Base-by-base conservation (phyloP, 202 grass and related monocot species). In the Alloteropsis angusta region DNA sequence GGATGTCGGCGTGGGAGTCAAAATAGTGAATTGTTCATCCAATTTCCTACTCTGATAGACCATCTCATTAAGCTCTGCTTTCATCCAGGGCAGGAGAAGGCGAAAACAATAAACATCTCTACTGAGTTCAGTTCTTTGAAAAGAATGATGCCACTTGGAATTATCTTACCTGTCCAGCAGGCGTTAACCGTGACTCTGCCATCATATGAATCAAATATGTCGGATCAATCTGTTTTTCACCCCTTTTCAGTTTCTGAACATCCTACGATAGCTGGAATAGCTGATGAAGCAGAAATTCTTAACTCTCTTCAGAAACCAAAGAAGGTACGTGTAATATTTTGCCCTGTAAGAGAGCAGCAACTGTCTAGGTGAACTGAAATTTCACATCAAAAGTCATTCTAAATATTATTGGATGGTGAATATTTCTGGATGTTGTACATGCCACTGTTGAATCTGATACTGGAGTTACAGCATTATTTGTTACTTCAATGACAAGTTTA, bases 71-170 rank as follows among this genome's bases (percentile, higher is more conserved):
- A 74, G 85, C 72, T 98, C 59, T 98, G 96, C 50, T 89, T 87
- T 90, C 96, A 98, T 92, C 84, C 87, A 25, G 96, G 96, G 70
- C 85, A 95, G 65, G 81, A 89, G 13, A 95, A 82, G 84, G 86
- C 92, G 0, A 95, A 74, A 55, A 81, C 85, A 68, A 87, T 98
- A 66, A 95, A 98, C 81, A 89, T 98, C 50, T 87, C 96, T 46
- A 95, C 89, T n/a, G 96, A 98, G 64, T 98, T 98, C 76, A 98
- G 96, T 92, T 77, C 96, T 73, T 90, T 98, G 82, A 98, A 98
- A 78, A 86, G 96, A 83, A 95, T 98, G 96, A 98, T 98, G 96
- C 96, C 96, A 22, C 79, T 98, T 82, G 96, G 87, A 81, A 89
- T 98, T 83, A 89, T 95, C 87, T 90, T 98, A 83, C 96, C 96